Base-by-base conservation (phyloP, 2,329 filamentous ascomycete species). In the Thermomyces lanuginosus region DNA sequence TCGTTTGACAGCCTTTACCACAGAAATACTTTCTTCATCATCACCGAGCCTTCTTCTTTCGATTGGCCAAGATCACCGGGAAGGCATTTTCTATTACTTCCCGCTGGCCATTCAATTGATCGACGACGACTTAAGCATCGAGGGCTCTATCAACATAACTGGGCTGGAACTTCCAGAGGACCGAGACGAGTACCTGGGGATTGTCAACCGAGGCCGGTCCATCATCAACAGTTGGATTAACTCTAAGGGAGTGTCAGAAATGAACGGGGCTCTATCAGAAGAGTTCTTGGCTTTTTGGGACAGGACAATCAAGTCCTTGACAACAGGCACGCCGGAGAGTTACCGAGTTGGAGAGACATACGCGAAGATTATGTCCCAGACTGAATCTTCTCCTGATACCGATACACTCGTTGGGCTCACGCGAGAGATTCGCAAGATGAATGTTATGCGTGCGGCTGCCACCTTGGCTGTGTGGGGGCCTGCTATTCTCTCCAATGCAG, bases 1-100 rank as follows among this genome's bases (percentile, higher is more conserved):
- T 8, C 66, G 86, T 29, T 78, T 91, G 57, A 71, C 76, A 1
- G 61, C 76, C 25, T 92, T 83, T 46, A 66, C 71, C 0, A 59
- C 63, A 4, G 64, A 63, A 25, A 46, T 89, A 0, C 45, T 83
- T 16, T 52, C 55, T 10, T 48, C 47, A 2, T 49, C 49, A n/a
- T n/a, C 2, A 46, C 56, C 11, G 27, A 56, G 3, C 36, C 53
- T 8, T 37, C 45, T 8, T 36, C 40, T 17, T 26, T 57, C 5
- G 37, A 48, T 20, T n/a, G n/a, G 24, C 47, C 22, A 45, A 49
- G 21, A n/a, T n/a, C 35, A 48, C 26, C 40, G 46, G 13, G 44
- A 53, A 29, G 42, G 51, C n/a, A 32, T 69, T 3, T 55, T 67
- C 19, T 55, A 52, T 14, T 61, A 64, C 32, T 47, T 74, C 5